These are phyloP conservation scores for Saccharomycopsis sp. DNA, from an alignment of 805 yeast genomes.

Conservation along the genomic window DNA sequence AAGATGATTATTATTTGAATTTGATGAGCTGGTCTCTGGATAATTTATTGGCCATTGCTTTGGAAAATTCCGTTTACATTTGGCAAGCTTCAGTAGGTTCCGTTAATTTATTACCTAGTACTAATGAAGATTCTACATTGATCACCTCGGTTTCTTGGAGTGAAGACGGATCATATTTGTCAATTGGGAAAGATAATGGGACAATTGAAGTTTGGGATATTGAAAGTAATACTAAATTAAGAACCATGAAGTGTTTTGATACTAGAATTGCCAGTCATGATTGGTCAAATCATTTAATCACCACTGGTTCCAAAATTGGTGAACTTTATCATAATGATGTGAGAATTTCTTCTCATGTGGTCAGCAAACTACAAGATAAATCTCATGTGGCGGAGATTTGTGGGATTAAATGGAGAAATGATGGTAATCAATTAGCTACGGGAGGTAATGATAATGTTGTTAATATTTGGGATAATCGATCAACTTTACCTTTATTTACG, in stretches of 20 bases:
- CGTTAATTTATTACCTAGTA: slow-evolving; percentile 59
- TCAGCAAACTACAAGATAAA: slow-evolving; percentile 38
- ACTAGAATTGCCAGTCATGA: slow-evolving; percentile 75
- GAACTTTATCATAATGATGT: slow-evolving; percentile 84
- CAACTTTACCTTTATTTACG: slow-evolving; percentile 52
- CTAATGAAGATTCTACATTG: slow-evolving; percentile 45
- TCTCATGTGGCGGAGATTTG: slow-evolving; percentile 81
- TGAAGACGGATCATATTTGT: slow-evolving; percentile 75
- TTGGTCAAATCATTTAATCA: slow-evolving; percentile 74
- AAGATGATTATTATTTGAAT: slow-evolving; percentile 87
- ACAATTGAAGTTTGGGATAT: slow-evolving; percentile 89
- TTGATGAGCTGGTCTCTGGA: slow-evolving; percentile 79
- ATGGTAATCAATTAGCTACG: slow-evolving; percentile 77
- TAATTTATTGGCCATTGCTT: slow-evolving; percentile 78
- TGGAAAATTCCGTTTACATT: slow-evolving; percentile 72
- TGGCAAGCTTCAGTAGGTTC: slow-evolving; percentile 87
- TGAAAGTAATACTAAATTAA: slow-evolving; percentile 57
- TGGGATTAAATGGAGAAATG: slow-evolving; percentile 77
- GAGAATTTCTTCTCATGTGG: slow-evolving; percentile 68
- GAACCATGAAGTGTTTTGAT: slow-evolving; percentile 66
- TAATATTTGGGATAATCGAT: slow-evolving; percentile 83
- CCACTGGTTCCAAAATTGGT: slow-evolving; percentile 86
- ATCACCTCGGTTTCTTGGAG: slow-evolving; percentile 84
- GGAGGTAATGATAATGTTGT: slow-evolving; percentile 95
- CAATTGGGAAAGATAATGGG: slow-evolving; percentile 80